Base-by-base conservation (phyloP, 768 basidiomycete species). In the Hygrocybe punicea region DNA sequence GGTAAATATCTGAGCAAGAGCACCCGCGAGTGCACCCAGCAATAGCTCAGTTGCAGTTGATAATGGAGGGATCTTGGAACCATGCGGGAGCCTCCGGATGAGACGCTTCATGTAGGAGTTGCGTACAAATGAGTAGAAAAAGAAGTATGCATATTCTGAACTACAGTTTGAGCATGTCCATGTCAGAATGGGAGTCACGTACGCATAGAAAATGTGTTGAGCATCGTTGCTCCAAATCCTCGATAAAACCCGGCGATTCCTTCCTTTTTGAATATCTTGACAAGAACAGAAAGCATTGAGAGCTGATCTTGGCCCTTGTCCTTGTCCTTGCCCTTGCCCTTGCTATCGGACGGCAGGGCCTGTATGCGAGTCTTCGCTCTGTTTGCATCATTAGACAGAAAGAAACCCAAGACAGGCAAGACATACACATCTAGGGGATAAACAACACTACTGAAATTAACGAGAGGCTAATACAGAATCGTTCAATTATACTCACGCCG, bases 131-230 rank as follows among this genome's bases (percentile, higher is more conserved):
- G 94, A 90, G 71, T 98, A 98, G 77, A 97, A 98, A 81, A 96
- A 98, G 81, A 99, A 99, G 76, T 99, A 99, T 23, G 97, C 96
- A 68, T 95, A 98, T 84, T 97, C 95, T 97, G 60, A 42, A 35
- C 36, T 51, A 8, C 36, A 51, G 33, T 29, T 51, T 51, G 51
- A n/a, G 57, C 29, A 24, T 33, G n/a, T 33, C 17, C 3, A n/a
- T 21, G 51, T 55, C 44, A 44, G 24, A 29, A 11, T 23, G n/a
- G 25, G 44, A 40, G 25, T 39, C 21, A 82, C 92, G 66, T 67
- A 94, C 96, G 94, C 85, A 89, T 91, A 36, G 93, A 96, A 72
- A 99, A 99, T 1, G 93, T 97, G 72, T 97, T 98, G 63, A 98
- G 76, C 96, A 98, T 98, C 40, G 91, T 98, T 21, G 97, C 97